Conservation (phyloP, 768 basidiomycete species). For the Neoboletus brunneissimus region DNA sequence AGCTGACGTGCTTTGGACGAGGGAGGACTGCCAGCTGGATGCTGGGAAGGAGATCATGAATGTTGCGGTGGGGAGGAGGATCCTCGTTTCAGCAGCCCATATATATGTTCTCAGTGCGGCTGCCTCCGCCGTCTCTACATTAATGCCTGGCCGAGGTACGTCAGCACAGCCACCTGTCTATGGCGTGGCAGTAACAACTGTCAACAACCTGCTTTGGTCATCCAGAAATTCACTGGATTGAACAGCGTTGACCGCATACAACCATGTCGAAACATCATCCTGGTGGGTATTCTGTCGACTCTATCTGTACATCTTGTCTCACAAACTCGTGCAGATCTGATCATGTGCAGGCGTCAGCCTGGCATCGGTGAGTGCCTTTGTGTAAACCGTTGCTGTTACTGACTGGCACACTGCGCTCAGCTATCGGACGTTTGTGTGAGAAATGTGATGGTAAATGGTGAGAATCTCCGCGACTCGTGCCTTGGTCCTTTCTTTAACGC, state of each 20-base stretch:
- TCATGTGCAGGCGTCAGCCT: constrained; percentile 97
- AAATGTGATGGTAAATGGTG: constrained; percentile 99
- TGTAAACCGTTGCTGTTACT: constrained; percentile 1
- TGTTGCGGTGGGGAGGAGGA: not conserved
- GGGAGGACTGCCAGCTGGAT: constrained; percentile 28
- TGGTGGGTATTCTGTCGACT: constrained; percentile 39
- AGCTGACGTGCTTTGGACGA: constrained; percentile 19
- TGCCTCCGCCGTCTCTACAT: not conserved
- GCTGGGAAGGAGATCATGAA: constrained; percentile 35
- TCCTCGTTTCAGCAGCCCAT: constrained; percentile 9
- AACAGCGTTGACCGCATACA: constrained; percentile 17
- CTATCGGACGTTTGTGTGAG: constrained; percentile 97
- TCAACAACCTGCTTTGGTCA: constrained; percentile 14
- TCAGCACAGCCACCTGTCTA: constrained; percentile 15
- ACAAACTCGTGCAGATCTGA: constrained; percentile 64
- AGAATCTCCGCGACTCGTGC: constrained; percentile 22
- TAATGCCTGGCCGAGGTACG: not conserved
- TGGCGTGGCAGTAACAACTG: constrained; percentile 5
- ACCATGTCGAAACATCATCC: constrained; percentile 90
- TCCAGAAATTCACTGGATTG: not conserved
- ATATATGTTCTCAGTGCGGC: constrained; percentile 1
- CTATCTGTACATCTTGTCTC: not conserved
- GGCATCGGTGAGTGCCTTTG: constrained; percentile 73
- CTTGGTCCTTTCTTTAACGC: not conserved
- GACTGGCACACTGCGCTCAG: constrained; percentile 39